phyloP scores from a whole-genome alignment of 1,284 basidiomycete species.

The Cryptococcus sp. region DNA sequence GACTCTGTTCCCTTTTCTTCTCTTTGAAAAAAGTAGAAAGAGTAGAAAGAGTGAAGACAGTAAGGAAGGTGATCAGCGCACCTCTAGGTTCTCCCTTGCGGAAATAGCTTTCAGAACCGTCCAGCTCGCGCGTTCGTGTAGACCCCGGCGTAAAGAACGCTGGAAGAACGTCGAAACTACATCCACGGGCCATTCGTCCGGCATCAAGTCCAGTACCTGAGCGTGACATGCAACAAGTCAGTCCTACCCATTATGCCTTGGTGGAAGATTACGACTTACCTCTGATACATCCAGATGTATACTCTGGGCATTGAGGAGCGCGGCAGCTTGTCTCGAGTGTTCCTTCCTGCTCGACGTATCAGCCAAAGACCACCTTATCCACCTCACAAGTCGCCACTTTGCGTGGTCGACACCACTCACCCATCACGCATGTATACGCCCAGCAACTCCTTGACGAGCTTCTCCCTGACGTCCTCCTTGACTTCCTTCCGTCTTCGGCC shows the following conservation, averaged over 20 bases:
- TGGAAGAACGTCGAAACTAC: slow-evolving; percentile 73
- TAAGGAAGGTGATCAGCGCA: too few species aligned
- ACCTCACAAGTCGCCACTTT: neutral
- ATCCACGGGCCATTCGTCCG: slow-evolving; percentile 71
- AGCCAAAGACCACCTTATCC: neutral
- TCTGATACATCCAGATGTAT: slow-evolving; percentile 73
- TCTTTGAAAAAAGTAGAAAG: neutral
- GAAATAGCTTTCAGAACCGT: slow-evolving; percentile 49
- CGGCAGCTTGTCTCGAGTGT: slow-evolving; percentile 57
- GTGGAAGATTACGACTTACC: slow-evolving; percentile 57
- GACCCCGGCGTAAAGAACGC: slow-evolving; percentile 70
- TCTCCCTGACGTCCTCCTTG: slow-evolving; percentile 52
- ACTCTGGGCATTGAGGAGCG: slow-evolving; percentile 75
- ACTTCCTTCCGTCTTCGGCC: slow-evolving; percentile 54
- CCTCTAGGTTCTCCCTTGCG: slow-evolving; percentile 50
- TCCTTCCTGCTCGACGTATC: slow-evolving; percentile 11
- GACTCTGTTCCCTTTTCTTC: neutral
- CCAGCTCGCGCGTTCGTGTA: slow-evolving; percentile 60
- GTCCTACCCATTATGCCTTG: neutral
- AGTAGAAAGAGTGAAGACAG: neutral
- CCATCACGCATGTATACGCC: slow-evolving; percentile 77
- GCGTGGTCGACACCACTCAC: slow-evolving; percentile 53
- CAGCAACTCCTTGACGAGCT: slow-evolving; percentile 67
- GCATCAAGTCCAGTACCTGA: slow-evolving; percentile 72
- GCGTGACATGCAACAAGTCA: neutral